These are phyloP conservation scores for Colletotrichum acutatum DNA, from an alignment of 2,329 filamentous ascomycete genomes.

Conservation along the genomic window DNA sequence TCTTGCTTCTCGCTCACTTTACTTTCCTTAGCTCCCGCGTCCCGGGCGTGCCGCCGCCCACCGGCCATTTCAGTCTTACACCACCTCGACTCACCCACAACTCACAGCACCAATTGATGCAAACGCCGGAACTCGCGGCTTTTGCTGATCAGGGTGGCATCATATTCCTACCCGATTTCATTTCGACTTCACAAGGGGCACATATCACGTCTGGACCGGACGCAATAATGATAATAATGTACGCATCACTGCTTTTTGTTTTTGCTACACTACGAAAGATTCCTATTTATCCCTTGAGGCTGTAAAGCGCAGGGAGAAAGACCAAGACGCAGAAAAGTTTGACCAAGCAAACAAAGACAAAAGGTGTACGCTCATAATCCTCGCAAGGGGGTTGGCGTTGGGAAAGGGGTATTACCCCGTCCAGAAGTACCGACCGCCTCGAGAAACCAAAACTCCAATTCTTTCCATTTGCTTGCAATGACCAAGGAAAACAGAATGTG, in stretches of 20 bases:
- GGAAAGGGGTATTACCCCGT: background rate
- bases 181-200: background rate
- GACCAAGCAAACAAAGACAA: background rate
- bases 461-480: background rate
- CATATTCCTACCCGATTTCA: background rate
- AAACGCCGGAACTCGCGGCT: background rate
- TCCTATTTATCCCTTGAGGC: background rate
- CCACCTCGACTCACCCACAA: too few relatives aligned
- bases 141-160: background rate
- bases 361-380: background rate
- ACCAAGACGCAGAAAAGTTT: background rate
- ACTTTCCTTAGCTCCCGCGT: background rate
- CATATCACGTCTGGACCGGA: background rate
- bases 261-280: background rate
- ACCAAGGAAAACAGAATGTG: conserved; percentile 1
- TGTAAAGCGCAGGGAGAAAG: background rate
- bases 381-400: background rate
- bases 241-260: background rate
- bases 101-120: too few relatives aligned
- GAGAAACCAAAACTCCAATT: background rate
- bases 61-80: background rate
- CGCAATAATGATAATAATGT: background rate
- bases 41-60: background rate
- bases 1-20: background rate
- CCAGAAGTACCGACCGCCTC: background rate